Evolutionary conservation across 352 stramenopile genomes (phyloP).

Genomic region (Sclerospora graminicola): DNA sequence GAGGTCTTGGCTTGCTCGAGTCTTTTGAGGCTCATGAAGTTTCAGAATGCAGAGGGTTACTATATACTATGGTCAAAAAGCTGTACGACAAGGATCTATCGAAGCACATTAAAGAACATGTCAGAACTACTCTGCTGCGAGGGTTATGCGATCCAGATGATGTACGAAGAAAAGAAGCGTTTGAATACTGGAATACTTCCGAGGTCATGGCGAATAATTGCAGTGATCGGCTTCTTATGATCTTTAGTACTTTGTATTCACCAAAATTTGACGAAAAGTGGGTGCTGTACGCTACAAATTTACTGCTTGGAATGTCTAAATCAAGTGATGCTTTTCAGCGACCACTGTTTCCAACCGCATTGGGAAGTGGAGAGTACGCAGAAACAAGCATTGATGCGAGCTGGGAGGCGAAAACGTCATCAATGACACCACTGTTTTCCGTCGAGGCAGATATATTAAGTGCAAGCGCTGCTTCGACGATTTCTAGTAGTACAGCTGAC

Average conservation of each 20-base stretch:
- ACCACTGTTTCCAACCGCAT: conserved; percentile 38
- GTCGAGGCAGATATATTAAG: conserved; percentile 51
- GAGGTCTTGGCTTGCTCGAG: conserved; percentile 31
- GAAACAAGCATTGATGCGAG: conserved; percentile 50
- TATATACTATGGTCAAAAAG: conserved; percentile 33
- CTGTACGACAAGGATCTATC: conserved; percentile 22
- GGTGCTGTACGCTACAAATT: conserved; percentile 56
- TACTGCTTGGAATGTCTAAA: conserved; percentile 33
- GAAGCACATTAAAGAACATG: conserved; percentile 6
- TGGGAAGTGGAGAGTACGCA: conserved; percentile 35
- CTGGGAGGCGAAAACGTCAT: conserved; percentile 56
- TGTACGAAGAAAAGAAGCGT: conserved; percentile 24
- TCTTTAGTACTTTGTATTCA: conserved; percentile 42
- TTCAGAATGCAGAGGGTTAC: conserved; percentile 23
- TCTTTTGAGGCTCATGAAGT: conserved; percentile 29
- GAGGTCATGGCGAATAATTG: conserved; percentile 23
- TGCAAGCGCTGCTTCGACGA: not conserved
- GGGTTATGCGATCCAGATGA: conserved; percentile 43
- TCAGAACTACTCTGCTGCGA: conserved; percentile 31
- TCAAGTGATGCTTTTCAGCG: conserved; percentile 18
- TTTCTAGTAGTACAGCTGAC: not conserved
- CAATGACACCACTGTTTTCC: conserved; percentile 69
- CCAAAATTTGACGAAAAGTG: conserved; percentile 43
- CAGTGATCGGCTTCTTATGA: conserved; percentile 30
- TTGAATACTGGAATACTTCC: conserved; percentile 39